These are phyloP conservation scores for Zalaria obscura DNA, from an alignment of 2,329 filamentous ascomycete species.

Conservation along the genomic window DNA sequence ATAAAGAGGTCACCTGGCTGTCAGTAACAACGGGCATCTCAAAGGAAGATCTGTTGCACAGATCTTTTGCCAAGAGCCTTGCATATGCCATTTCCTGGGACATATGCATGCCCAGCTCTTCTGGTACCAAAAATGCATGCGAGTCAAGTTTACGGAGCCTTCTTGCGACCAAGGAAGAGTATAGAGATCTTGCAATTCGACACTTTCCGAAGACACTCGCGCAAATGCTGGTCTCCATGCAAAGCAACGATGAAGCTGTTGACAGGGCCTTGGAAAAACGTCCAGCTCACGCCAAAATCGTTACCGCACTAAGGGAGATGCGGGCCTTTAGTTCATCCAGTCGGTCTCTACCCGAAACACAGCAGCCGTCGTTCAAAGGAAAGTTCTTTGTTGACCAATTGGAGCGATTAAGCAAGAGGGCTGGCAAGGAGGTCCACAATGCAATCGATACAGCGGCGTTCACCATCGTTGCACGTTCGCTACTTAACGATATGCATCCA, in stretches of 20 bases:
- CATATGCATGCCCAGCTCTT: constrained; percentile 27
- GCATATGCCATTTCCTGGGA: constrained; percentile 77
- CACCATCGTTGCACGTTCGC: constrained; percentile 42
- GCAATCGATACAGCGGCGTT: constrained; percentile 39
- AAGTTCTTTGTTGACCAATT: constrained; percentile 65
- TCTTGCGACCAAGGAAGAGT: constrained; percentile 49
- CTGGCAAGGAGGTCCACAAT: constrained; percentile 55
- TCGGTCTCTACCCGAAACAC: constrained; percentile 54
- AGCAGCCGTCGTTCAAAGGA: constrained; percentile 75
- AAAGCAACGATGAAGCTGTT: constrained; percentile 55
- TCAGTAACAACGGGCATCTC: constrained; percentile 41
- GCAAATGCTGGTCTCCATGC: constrained; percentile 60
- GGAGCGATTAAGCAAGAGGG: constrained; percentile 60
- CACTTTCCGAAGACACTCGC: constrained; percentile 68
- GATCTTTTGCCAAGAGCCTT: constrained; percentile 62
- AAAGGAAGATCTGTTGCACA: constrained; percentile 44
- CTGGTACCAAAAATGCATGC: constrained; percentile 28
- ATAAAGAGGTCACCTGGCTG: constrained; percentile 47
- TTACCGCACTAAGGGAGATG: constrained; percentile 54
- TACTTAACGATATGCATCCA: constrained; percentile 69
- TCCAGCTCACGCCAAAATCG: constrained; percentile 43
- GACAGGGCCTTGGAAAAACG: constrained; percentile 36
- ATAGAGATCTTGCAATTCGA: constrained; percentile 46
- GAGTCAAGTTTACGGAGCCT: constrained; percentile 55
- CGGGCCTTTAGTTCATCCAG: constrained; percentile 52